Conservation (phyloP, 2,329 filamentous ascomycete species). For the Xylaria sp. region DNA sequence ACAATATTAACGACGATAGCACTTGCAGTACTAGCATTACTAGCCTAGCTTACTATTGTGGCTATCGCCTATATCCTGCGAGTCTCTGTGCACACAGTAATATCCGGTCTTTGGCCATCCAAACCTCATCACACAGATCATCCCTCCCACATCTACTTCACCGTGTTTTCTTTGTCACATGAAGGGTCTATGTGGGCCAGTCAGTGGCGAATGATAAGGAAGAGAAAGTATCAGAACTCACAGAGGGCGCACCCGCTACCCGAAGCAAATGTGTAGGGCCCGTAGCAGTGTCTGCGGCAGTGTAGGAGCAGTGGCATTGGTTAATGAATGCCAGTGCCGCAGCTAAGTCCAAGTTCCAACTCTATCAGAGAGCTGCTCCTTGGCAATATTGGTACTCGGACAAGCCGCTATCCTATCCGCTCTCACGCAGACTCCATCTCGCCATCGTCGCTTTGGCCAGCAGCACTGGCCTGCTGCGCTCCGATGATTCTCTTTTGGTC, state of each 20-base stretch:
- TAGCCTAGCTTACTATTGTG: background rate
- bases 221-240: background rate
- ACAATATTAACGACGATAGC: background rate
- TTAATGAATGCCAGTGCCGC: background rate
- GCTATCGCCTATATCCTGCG: background rate
- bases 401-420: background rate
- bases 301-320: background rate
- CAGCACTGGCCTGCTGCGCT: slow-evolving; percentile 21
- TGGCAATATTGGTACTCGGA: background rate
- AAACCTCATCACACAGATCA: background rate
- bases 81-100: background rate
- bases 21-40: too few relatives aligned
- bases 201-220: background rate
- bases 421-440: slow-evolving; percentile 33
- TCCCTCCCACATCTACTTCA: background rate
- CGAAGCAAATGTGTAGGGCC: background rate
- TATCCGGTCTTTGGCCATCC: background rate
- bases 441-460: background rate
- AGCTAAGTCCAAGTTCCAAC: too few relatives aligned
- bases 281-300: background rate
- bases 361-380: background rate
- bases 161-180: background rate
- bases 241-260: background rate
- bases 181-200: background rate
- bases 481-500: slow-evolving; percentile 56